Conservation (phyloP, 257 asterid genomes). For the Solanum habrochaites region DNA sequence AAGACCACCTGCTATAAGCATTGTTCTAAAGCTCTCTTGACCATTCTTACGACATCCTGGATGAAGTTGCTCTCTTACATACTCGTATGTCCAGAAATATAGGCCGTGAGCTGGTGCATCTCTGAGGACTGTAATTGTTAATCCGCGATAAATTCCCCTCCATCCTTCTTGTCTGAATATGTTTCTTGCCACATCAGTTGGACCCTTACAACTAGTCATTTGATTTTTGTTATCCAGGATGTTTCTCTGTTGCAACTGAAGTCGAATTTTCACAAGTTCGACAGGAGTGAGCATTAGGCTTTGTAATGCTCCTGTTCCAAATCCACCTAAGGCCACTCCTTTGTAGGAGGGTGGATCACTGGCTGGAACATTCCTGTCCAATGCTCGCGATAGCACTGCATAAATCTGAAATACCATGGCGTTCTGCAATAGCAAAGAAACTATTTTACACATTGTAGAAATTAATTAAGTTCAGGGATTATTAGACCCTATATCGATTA, state of each 20-base stretch:
- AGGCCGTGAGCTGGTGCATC: slow-evolving; percentile 73
- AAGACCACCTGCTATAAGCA: slow-evolving; percentile 66
- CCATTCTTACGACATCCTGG: slow-evolving; percentile 62
- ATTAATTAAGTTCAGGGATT: neutral
- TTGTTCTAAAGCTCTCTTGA: slow-evolving; percentile 40
- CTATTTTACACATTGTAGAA: neutral
- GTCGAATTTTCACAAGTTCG: slow-evolving; percentile 69
- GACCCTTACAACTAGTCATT: slow-evolving; percentile 27
- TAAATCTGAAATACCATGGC: slow-evolving; percentile 67
- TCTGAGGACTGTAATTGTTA: slow-evolving; percentile 51
- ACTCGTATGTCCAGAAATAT: slow-evolving; percentile 77
- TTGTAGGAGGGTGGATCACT: slow-evolving; percentile 52
- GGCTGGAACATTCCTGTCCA: slow-evolving; percentile 14
- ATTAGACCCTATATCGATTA: neutral
- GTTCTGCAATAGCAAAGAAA: slow-evolving; percentile 37
- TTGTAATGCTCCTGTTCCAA: slow-evolving; percentile 61
- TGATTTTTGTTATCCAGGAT: neutral
- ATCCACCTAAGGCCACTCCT: slow-evolving; percentile 56
- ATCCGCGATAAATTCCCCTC: slow-evolving; percentile 60
- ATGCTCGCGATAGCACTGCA: slow-evolving; percentile 47
- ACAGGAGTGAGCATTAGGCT: slow-evolving; percentile 69
- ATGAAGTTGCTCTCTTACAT: slow-evolving; percentile 44
- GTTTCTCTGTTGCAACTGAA: slow-evolving; percentile 34
- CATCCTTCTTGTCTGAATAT: slow-evolving; percentile 39
- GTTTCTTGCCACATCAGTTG: slow-evolving; percentile 30